Percentiles rank a stretch among this genome's conserved stretches.
These are phyloP conservation scores for Globisporangium yorkense DNA, from an alignment of 352 stramenopile genomes.

Conservation along the genomic window DNA sequence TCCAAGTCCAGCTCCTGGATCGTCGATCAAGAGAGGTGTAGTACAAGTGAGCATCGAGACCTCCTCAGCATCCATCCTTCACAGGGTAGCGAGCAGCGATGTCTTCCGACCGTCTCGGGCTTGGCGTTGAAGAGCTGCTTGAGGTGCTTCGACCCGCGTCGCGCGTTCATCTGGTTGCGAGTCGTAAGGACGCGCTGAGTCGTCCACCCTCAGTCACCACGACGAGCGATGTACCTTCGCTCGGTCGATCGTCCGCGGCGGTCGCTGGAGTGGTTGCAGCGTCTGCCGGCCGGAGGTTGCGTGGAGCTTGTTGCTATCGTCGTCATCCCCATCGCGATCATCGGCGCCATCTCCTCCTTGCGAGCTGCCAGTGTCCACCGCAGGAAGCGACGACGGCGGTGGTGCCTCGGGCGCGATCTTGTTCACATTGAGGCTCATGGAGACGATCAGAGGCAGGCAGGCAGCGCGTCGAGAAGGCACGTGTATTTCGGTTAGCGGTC, in stretches of 20 bases:
- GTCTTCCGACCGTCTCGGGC: slow-evolving; percentile 10
- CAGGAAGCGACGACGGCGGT: background rate
- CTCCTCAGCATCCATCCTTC: background rate
- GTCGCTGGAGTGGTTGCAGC: background rate
- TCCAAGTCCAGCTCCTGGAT: slow-evolving; percentile 54
- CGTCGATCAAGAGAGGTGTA: background rate
- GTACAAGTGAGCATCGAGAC: background rate
- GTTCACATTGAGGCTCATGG: slow-evolving; percentile 14
- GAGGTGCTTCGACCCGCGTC: slow-evolving; percentile 18
- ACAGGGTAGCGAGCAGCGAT: no score
- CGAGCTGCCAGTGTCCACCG: background rate
- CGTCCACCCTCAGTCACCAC: background rate
- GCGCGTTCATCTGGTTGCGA: slow-evolving; percentile 23
- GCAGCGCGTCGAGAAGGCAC: no score
- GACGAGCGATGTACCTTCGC: slow-evolving; percentile 14
- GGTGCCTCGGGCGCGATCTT: slow-evolving; percentile 10
- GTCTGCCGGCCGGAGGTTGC: background rate
- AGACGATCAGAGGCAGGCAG: background rate
- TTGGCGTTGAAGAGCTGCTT: slow-evolving; percentile 23
- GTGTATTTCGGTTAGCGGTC: no score
- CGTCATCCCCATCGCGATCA: background rate
- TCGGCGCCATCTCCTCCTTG: background rate
- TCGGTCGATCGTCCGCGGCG: slow-evolving; percentile 14
- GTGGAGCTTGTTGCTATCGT: background rate
- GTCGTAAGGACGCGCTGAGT: background rate